Evolutionary conservation across 306 rosid species (phyloP).

Genomic region (Acacia melanoxylon): DNA sequence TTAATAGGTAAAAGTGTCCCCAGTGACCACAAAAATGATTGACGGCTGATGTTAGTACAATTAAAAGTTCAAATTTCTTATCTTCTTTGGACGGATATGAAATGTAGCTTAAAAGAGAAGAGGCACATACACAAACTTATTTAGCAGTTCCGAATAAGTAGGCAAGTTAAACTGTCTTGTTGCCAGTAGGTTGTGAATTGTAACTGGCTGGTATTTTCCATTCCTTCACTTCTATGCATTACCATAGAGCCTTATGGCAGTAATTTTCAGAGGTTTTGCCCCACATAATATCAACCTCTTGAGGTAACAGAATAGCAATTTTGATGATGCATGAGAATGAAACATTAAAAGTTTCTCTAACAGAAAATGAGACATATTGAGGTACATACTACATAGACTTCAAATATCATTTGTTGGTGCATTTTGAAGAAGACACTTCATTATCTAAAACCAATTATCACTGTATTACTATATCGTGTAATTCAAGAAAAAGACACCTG

Average conservation of each 20-base stretch:
- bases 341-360: neutral
- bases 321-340: neutral
- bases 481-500: constrained; percentile 20
- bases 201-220: neutral
- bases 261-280: neutral
- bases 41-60: neutral
- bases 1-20: neutral
- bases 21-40: neutral
- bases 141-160: constrained; percentile 8
- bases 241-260: neutral
- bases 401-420: constrained; percentile 2
- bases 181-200: neutral
- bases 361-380: constrained; percentile 8
- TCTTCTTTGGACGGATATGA: neutral
- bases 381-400: neutral
- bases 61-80: neutral
- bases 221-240: neutral
- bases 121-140: constrained; percentile 10
- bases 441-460: neutral
- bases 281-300: neutral
- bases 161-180: neutral
- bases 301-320: constrained; percentile 22
- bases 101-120: constrained; percentile 3
- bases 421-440: constrained; percentile 13
- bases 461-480: neutral